These are phyloP conservation scores for Logfia minima DNA, from an alignment of 129 eudicot species.

Conservation along the genomic window DNA sequence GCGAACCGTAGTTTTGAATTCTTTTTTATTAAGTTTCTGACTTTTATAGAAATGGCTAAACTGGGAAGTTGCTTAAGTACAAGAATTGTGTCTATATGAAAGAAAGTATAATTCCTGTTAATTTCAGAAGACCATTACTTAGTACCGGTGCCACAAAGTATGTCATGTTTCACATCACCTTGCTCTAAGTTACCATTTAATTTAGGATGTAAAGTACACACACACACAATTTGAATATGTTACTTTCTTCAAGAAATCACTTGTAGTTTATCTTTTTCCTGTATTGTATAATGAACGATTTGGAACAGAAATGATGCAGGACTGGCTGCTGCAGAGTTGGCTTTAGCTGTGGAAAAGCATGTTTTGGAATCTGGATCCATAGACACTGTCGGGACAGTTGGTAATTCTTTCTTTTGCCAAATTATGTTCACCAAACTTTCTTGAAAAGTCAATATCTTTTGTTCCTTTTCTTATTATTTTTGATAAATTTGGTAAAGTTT, in stretches of 20 bases:
- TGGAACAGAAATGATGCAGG: conserved; percentile 95
- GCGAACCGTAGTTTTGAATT: neutral
- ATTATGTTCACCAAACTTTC: neutral
- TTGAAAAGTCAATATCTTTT: neutral
- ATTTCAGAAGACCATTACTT: neutral
- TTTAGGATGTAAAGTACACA: neutral
- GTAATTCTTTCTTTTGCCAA: conserved; percentile 38
- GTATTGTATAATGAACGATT: neutral
- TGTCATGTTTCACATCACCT: neutral
- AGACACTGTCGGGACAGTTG: conserved; percentile 97
- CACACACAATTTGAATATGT: neutral
- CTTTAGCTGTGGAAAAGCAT: conserved; percentile 91
- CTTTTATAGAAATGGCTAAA: neutral
- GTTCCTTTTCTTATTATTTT: neutral
- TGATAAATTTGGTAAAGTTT: neutral
- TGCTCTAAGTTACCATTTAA: neutral
- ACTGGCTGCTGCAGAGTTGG: conserved; percentile 94
- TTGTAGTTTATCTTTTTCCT: neutral
- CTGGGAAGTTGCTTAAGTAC: neutral
- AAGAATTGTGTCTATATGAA: neutral
- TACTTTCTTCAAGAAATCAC: neutral
- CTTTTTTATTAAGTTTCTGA: neutral
- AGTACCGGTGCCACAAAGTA: neutral
- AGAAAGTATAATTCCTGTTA: neutral
- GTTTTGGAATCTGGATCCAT: conserved; percentile 85